Percentiles rank a stretch among this genome's conserved stretches.
Evolutionary conservation across 176 grass and related monocot genomes (phyloP).

Genomic region (Oryza nivara): DNA sequence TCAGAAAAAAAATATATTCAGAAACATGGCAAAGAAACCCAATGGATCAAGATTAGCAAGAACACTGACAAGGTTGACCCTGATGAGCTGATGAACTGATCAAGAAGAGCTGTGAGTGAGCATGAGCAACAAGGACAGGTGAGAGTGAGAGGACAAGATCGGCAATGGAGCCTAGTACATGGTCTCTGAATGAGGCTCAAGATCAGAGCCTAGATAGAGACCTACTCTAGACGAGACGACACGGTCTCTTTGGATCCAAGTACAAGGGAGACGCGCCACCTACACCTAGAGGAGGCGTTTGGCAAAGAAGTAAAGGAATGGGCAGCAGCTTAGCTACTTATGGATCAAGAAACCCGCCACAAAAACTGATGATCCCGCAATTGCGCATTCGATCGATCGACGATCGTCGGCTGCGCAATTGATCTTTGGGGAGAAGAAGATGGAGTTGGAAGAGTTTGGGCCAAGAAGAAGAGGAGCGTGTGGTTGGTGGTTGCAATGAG

Average conservation of each 20-base stretch:
- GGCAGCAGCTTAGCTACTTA: conserved; percentile 41
- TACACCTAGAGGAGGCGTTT: conserved; percentile 42
- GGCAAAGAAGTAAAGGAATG: conserved; percentile 84
- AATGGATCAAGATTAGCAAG: background rate
- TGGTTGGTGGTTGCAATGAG: conserved; percentile 42
- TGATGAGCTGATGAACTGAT: conserved; percentile 18
- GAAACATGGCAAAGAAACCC: background rate
- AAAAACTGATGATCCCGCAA: background rate
- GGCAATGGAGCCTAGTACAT: conserved; percentile 30
- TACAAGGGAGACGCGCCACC: conserved; percentile 50
- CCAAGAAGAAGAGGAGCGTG: conserved; percentile 26
- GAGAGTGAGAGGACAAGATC: conserved; percentile 10
- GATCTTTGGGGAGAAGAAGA: background rate
- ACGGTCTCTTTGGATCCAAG: conserved; percentile 52
- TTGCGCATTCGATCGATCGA: background rate
- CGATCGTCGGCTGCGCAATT: no score
- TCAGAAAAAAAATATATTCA: background rate
- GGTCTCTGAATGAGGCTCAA: background rate
- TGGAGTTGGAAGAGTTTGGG: conserved; percentile 13
- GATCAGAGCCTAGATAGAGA: conserved; percentile 20
- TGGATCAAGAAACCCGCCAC: conserved; percentile 39
- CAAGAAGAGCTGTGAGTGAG: background rate
- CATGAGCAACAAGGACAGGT: conserved; percentile 20
- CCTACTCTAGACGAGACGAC: background rate
- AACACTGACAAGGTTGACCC: conserved; percentile 11